A percentile compares a stretch with the other conserved stretches of the same genome.
Conservation (phyloP, 2,329 filamentous ascomycete genomes). For the Rugonectria rugulosa region DNA sequence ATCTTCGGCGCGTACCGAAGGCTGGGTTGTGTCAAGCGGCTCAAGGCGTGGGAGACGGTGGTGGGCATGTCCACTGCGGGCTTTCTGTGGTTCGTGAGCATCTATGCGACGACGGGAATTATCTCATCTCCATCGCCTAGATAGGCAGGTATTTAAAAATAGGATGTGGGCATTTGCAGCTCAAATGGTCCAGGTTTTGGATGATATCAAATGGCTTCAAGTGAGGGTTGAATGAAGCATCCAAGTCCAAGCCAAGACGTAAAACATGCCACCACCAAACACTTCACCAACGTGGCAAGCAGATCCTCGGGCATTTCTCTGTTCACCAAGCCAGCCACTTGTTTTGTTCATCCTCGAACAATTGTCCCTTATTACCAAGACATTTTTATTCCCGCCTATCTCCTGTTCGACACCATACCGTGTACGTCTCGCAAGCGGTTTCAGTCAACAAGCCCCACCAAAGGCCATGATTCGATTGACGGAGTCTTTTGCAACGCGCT, state of each 20-base stretch:
- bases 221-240: not conserved
- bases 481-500: constrained; percentile 7
- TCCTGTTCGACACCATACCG: not conserved
- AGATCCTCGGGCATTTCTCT: constrained; percentile 6
- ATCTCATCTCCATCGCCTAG: not conserved
- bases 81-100: not conserved
- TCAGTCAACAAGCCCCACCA: not conserved
- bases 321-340: not conserved
- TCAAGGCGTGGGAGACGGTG: not conserved
- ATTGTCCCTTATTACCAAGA: not conserved
- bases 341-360: not conserved
- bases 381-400: not conserved
- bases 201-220: not conserved
- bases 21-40: constrained; percentile 11
- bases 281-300: not conserved
- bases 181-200: not conserved
- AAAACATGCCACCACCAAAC: not conserved
- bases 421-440: not conserved
- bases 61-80: not conserved
- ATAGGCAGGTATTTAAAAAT: no score
- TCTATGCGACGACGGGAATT: not conserved
- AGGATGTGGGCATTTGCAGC: no score
- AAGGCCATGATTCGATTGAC: constrained; percentile 5
- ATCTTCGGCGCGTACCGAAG: constrained; percentile 16
- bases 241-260: not conserved